Percentiles rank a stretch among this genome's conserved stretches.
Conservation (phyloP, 148 eudicot genomes). For the Talinum fruticosum region DNA sequence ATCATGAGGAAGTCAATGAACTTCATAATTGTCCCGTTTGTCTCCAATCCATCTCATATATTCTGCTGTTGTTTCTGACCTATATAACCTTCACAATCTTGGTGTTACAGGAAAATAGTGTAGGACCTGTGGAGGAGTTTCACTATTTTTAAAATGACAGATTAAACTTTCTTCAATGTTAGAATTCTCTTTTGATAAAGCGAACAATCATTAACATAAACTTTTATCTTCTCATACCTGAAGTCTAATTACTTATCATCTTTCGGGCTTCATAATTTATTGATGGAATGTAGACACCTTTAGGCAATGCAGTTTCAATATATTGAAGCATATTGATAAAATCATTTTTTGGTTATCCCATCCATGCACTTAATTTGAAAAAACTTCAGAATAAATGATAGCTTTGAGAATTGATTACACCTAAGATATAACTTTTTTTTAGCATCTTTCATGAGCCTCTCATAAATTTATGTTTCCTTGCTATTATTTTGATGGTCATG, state of each 20-base stretch:
- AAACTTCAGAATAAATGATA: slow-evolving; percentile 8
- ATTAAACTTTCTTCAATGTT: not conserved
- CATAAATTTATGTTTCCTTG: not conserved
- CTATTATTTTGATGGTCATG: not conserved
- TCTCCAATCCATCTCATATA: slow-evolving; percentile 21
- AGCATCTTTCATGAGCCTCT: slow-evolving; percentile 2
- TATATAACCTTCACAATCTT: slow-evolving; percentile 17
- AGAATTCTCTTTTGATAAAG: slow-evolving; percentile 10
- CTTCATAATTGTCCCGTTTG: slow-evolving; percentile 8
- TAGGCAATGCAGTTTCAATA: slow-evolving; percentile 1
- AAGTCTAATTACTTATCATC: slow-evolving; percentile 13
- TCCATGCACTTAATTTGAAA: slow-evolving; percentile 16
- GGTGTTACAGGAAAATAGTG: slow-evolving; percentile 20
- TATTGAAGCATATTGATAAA: slow-evolving; percentile 9
- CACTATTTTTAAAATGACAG: slow-evolving; percentile 1
- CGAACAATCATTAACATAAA: slow-evolving; percentile 14
- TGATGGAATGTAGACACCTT: not conserved
- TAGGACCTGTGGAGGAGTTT: slow-evolving; percentile 12
- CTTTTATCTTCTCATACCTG: not conserved
- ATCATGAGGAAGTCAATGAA: slow-evolving; percentile 17
- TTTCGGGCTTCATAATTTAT: slow-evolving; percentile 8
- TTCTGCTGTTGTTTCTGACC: not conserved
- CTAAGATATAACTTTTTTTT: slow-evolving; percentile 1
- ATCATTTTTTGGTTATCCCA: not conserved
- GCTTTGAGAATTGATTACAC: slow-evolving; percentile 5